A percentile compares a stretch with the other conserved stretches of the same genome.
Evolutionary conservation across 306 rosid genomes (phyloP).

Genomic region (Lotus japonicus): DNA sequence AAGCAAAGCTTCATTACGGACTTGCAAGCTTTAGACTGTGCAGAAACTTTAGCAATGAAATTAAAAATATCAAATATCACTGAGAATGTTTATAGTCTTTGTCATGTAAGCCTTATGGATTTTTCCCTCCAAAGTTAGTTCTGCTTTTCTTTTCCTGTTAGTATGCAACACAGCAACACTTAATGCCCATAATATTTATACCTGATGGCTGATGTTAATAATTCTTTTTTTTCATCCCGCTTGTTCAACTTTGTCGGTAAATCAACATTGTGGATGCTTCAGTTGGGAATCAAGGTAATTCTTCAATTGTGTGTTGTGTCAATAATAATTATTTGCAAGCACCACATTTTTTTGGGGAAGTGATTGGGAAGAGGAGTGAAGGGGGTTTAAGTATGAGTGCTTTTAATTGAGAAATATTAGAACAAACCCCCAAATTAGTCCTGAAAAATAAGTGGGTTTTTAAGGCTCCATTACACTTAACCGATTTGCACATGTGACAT

Average conservation of each 20-base stretch:
- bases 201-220: constrained; percentile 37
- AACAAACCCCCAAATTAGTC: neutral
- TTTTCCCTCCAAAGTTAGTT: constrained; percentile 91
- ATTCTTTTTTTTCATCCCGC: constrained; percentile 8
- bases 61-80: constrained; percentile 54
- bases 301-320: neutral
- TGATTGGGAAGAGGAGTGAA: neutral
- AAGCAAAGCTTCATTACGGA: constrained; percentile 91
- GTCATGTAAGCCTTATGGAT: constrained; percentile 85
- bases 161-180: neutral
- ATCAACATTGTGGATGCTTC: constrained; percentile 33
- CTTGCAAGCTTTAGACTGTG: constrained; percentile 92
- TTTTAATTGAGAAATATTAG: neutral
- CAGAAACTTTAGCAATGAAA: constrained; percentile 73
- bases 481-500: no score
- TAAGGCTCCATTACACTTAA: neutral
- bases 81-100: constrained; percentile 62
- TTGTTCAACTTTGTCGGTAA: constrained; percentile 30
- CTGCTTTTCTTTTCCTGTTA: constrained; percentile 9
- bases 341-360: neutral
- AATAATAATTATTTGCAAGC: neutral
- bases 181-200: neutral
- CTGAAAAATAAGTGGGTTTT: no score
- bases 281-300: constrained; percentile 91
- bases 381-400: neutral